phyloP scores from a whole-genome alignment of 495 filamentous ascomycete genomes.

The Symbiotaphrina buchneri region DNA sequence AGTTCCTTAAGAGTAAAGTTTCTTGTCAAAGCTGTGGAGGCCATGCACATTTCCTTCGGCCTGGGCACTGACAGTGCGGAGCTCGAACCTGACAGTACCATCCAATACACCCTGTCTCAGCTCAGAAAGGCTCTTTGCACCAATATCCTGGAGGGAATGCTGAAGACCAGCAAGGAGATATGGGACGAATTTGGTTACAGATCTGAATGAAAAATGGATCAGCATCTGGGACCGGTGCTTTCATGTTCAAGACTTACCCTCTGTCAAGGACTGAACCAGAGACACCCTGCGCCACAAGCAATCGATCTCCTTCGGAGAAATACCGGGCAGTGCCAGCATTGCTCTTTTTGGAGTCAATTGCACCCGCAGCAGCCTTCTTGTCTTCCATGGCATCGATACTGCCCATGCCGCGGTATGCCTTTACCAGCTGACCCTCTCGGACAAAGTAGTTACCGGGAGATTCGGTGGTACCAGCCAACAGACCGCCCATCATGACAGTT shows the following conservation, averaged over 20 bases:
- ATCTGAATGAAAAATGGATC: constrained; percentile 17
- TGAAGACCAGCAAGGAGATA: constrained; percentile 90
- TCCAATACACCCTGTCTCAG: constrained; percentile 55
- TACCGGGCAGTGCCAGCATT: constrained; percentile 96
- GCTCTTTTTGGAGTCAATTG: constrained; percentile 55
- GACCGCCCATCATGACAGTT: constrained; percentile 98
- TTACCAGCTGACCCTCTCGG: constrained; percentile 87
- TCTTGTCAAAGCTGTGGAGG: constrained; percentile 98
- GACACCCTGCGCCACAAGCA: constrained; percentile 94
- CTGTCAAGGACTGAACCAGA: constrained; percentile 42
- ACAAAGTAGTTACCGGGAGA: constrained; percentile 95
- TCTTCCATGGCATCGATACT: constrained; percentile 99
- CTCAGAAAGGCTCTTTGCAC: constrained; percentile 49
- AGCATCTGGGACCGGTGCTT: not conserved
- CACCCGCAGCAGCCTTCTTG: constrained; percentile 55
- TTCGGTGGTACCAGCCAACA: constrained; percentile 92
- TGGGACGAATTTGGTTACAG: constrained; percentile 81
- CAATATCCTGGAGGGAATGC: constrained; percentile 93
- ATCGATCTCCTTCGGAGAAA: constrained; percentile 87
- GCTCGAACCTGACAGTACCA: constrained; percentile 75
- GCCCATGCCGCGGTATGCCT: constrained; percentile 98
- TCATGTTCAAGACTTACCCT: constrained; percentile 13
- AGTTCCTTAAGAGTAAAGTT: constrained; percentile 58
- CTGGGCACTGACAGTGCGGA: constrained; percentile 82
- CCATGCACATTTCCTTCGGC: constrained; percentile 88